A percentile compares a stretch with the other conserved stretches of the same genome.
Conservation (phyloP, 225 moss, liverwort and hornwort species). For the Climacium dendroides region DNA sequence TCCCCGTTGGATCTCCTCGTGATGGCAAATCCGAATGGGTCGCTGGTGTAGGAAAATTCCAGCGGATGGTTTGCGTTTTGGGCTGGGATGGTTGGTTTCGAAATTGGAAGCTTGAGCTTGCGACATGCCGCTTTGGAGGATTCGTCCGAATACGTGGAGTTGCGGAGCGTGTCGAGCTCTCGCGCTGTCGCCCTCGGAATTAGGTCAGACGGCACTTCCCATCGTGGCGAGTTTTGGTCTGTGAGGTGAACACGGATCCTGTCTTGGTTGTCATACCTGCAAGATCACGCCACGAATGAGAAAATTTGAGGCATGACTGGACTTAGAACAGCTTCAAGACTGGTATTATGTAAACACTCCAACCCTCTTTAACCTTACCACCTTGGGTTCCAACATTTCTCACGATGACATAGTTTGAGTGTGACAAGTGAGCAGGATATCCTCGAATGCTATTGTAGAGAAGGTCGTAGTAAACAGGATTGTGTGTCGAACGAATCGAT, state of each 20-base stretch:
- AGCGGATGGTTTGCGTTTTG: slow-evolving; percentile 20
- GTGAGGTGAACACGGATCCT: slow-evolving; percentile 43
- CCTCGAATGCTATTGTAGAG: not conserved
- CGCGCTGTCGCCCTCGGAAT: slow-evolving; percentile 18
- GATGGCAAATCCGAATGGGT: slow-evolving; percentile 79
- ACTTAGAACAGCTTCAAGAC: not conserved
- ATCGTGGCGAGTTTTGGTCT: slow-evolving; percentile 12
- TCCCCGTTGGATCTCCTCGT: slow-evolving; percentile 51
- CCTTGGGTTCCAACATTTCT: not conserved
- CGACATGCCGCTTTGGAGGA: slow-evolving; percentile 18
- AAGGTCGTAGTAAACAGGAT: not conserved
- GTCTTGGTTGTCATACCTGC: slow-evolving; percentile 35
- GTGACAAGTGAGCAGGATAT: not conserved
- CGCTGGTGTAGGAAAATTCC: slow-evolving; percentile 44
- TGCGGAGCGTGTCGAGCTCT: slow-evolving; percentile 22
- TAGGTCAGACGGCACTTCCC: slow-evolving; percentile 29
- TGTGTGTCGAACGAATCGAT: not conserved
- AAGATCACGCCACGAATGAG: not conserved
- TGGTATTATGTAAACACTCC: not conserved
- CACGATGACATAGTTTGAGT: not conserved
- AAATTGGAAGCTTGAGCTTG: not conserved
- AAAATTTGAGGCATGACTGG: not conserved
- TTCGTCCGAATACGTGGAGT: not conserved
- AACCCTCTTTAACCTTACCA: not conserved
- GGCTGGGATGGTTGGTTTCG: not conserved